phyloP scores from a whole-genome alignment of 73 alveolate genomes.

The Durusdinium trenchii region DNA sequence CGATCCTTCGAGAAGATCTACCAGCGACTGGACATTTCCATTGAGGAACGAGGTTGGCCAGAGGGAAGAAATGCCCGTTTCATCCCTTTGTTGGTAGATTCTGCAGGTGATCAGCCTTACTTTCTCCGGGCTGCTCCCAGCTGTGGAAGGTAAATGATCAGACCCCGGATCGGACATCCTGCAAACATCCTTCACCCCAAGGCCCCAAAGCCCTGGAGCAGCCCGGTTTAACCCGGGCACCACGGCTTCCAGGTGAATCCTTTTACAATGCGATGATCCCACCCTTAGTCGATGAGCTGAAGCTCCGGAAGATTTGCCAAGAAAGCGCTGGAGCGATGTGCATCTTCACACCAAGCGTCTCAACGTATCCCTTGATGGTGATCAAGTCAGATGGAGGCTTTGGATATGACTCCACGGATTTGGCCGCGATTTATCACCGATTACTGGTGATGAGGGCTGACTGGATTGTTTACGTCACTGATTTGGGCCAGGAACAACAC shows the following conservation, averaged over 20 bases:
- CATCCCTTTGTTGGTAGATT: too few relatives aligned
- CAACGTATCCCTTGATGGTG: constrained; percentile 97
- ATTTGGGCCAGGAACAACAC: constrained; percentile 99
- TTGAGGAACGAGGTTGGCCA: constrained; percentile 97
- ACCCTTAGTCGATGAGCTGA: constrained; percentile 98
- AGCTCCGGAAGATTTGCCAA: constrained; percentile 94
- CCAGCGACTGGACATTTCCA: constrained; percentile 97
- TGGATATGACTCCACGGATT: constrained; percentile 99
- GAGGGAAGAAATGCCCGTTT: too few relatives aligned
- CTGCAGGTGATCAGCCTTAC: too few relatives aligned
- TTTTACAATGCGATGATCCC: constrained; percentile 98
- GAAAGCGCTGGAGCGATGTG: constrained; percentile 94
- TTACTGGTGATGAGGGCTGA: constrained; percentile 81
- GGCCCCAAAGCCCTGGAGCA: too few relatives aligned
- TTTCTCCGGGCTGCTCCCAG: too few relatives aligned
- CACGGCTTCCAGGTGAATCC: constrained; percentile 98
- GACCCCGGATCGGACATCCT: too few relatives aligned
- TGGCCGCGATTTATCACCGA: constrained; percentile 99
- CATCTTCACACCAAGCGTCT: constrained; percentile 50
- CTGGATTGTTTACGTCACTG: constrained; percentile 98
- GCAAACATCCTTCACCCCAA: too few relatives aligned
- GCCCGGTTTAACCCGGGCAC: too few relatives aligned
- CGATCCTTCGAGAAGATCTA: constrained; percentile 96
- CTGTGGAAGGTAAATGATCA: too few relatives aligned
- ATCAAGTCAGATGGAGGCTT: constrained; percentile 99